Base-by-base conservation (phyloP, 2,329 filamentous ascomycete genomes). In the Ceratocystis papillata region DNA sequence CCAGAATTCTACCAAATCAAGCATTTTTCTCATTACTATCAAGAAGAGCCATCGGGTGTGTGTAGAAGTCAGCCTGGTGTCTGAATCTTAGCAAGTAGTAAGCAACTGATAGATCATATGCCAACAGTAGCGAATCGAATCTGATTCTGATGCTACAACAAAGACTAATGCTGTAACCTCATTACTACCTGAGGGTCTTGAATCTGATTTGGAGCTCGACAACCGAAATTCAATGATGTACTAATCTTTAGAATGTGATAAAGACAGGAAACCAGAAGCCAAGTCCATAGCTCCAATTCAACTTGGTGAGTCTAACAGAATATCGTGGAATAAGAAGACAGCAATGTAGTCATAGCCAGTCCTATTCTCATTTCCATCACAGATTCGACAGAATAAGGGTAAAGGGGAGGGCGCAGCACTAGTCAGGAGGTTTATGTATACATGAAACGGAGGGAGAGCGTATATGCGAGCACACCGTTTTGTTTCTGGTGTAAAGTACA, bases 1-100 rank as follows among this genome's bases (percentile, higher is more conserved):
- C 55, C 55, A 59, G 28, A 59, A 37, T 59, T 59, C 25, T 10
- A 59, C 55, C 28, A 64, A 64, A 64, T 64, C 30, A 64, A 15
- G 12, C 28, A 57, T 64, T 64, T n/a, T 64, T 64, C 44, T 64
- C 30, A 57, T 57, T 12, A 8, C 30, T 10, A 17, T 22, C 22
- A 17, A 22, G 37, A 41, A 41, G 37, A 15, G 10, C 8, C 37
- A 37, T 17, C 20, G 12, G 17, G 1, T 10, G 22, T 25, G 48
- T 25, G 25, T 53, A 28, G 22, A n/a, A 10, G 10, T 3, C 10
- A 25, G 48, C 37, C 12, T 15, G 10, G 37, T 41, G 37, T 12
- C 10, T 28, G 20, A 2, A 25, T 25, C 8, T 53, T 10, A 1
- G 48, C 20, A 53, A 41, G 20, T 53, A 28, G 48, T 15, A 53